phyloP scores from a whole-genome alignment of 345 rosid species.

The Jatropha curcas region DNA sequence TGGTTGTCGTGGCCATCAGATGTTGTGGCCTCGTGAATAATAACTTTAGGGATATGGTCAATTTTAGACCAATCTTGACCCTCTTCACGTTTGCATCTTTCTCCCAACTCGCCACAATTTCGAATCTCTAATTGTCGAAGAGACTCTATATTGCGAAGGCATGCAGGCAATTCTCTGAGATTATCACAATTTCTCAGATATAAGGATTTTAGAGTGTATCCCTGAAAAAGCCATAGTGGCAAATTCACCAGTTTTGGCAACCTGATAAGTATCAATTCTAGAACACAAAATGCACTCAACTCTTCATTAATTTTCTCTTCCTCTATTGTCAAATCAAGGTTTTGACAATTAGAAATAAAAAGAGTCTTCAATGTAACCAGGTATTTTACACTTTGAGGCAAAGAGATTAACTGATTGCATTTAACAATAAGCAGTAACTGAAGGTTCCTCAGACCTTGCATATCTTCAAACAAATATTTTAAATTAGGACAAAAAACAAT shows the following conservation, averaged over 20 bases:
- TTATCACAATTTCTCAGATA: background rate
- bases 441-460: constrained; percentile 16
- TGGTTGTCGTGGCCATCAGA: no score
- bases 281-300: background rate
- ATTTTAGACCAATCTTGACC: background rate
- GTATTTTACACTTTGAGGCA: constrained; percentile 17
- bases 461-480: constrained; percentile 19
- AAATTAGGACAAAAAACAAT: constrained; percentile 18
- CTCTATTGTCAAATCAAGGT: constrained; percentile 15
- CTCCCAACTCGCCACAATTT: background rate
- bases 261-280: background rate
- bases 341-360: constrained; percentile 7
- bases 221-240: background rate
- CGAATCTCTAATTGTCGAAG: background rate
- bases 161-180: background rate
- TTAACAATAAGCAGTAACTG: constrained; percentile 3
- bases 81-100: no score
- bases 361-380: constrained; percentile 22
- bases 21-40: background rate
- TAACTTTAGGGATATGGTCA: background rate
- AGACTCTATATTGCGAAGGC: no score
- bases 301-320: background rate
- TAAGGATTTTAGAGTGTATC: background rate
- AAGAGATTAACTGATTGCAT: constrained; percentile 14
- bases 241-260: background rate